Base-by-base conservation (phyloP, 2,329 filamentous ascomycete species). In the Exophiala sp. region DNA sequence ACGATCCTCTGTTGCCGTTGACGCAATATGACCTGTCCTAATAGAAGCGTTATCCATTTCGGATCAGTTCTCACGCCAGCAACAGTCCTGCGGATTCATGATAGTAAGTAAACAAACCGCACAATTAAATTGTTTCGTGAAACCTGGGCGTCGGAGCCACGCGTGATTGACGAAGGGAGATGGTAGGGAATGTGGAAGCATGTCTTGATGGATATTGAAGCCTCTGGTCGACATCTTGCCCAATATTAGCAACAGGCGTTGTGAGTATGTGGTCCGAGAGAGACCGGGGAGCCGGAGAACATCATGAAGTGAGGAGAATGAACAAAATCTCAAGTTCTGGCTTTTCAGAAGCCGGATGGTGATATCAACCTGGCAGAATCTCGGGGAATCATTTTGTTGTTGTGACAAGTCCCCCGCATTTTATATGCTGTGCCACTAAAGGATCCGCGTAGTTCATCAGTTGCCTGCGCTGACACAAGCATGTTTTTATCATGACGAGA, bases 111-210 rank as follows among this genome's bases (percentile, higher is more conserved):
- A 43, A 50, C 36, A 49, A 47, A 42, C 34, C 39, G 11, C 18
- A 52, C 24, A 52, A 47, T 42, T 45, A 52, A 18, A 58, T 58
- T 58, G 52, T 55, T 42, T 38, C 44, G 56, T 58, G 56, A 40
- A 53, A 58, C 56, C 51, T 55, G 45, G 56, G 52, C 56, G 56
- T 47, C 33, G 35, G 39, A 58, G 56, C 56, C 56, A 48, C 32
- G 24, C 10, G 47, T 29, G 11, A 14, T 32, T 45, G 41, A 40
- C 29, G 16, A 29, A 32, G 29, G 29, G 40, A 44, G n/a, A 38
- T 11, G 21, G 11, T 18, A 9, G 9, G 44, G 24, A 2, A 16
- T 20, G 5, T 32, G 8, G 16, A 12, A 18, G 12, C 29, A 5
- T 42, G 3, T 12, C 18, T 11, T n/a, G 3, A 34, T 16, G n/a